A percentile compares a stretch with the other conserved stretches of the same genome.
Evolutionary conservation across 305 asterid species (phyloP).

Genomic region (Rubia peregrina): DNA sequence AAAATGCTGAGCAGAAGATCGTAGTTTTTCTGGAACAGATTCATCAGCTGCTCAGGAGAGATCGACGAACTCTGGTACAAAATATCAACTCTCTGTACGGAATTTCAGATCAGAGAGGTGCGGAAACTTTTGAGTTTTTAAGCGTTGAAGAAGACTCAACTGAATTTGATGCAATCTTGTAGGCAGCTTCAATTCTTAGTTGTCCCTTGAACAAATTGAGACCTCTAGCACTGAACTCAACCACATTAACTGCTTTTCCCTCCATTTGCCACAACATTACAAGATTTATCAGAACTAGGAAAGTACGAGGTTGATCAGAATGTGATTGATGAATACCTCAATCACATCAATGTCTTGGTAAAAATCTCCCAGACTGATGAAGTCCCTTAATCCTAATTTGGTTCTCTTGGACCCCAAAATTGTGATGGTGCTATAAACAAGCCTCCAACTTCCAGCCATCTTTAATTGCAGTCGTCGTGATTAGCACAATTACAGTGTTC

Average conservation of each 20-base stretch:
- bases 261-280: slow-evolving; percentile 37
- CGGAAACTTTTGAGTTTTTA: neutral
- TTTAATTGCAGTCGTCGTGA: slow-evolving; percentile 12
- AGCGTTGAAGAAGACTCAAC: slow-evolving; percentile 33
- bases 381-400: slow-evolving; percentile 80
- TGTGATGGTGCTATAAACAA: slow-evolving; percentile 72
- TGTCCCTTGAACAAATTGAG: slow-evolving; percentile 64
- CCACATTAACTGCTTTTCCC: slow-evolving; percentile 88
- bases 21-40: slow-evolving; percentile 73
- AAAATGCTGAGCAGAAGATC: slow-evolving; percentile 67
- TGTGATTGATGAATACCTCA: slow-evolving; percentile 41
- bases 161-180: slow-evolving; percentile 63
- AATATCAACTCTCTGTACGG: slow-evolving; percentile 65
- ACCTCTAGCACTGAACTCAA: slow-evolving; percentile 78
- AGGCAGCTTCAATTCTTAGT: slow-evolving; percentile 60
- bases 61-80: slow-evolving; percentile 49
- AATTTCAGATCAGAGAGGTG: neutral
- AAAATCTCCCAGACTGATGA: slow-evolving; percentile 65
- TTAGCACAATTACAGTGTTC: neutral
- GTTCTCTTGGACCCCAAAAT: slow-evolving; percentile 82
- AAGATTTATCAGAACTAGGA: neutral
- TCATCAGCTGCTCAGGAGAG: slow-evolving; percentile 92
- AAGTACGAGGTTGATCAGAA: neutral
- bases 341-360: slow-evolving; percentile 49
- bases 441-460: slow-evolving; percentile 85